Evolutionary conservation across 2,329 filamentous ascomycete species (phyloP), one percentile per base, ranked within the genome.

Genomic region (Microdochium paspali): DNA sequence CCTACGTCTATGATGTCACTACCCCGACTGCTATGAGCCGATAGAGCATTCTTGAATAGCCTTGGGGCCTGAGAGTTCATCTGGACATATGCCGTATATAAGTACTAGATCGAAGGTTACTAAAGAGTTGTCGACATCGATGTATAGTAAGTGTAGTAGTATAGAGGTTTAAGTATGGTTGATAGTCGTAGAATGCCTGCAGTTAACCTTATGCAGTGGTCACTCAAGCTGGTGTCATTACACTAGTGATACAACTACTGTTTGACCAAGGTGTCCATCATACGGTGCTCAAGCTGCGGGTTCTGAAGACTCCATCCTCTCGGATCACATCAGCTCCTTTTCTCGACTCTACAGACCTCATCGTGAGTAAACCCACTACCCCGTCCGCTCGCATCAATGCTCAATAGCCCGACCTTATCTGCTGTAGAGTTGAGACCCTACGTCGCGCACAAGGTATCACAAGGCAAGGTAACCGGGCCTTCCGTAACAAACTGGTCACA

Each of bases 401-500:
- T 18, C 31, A n/a, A 35, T 35, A 35, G 31, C n/a, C 31, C 31
- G 31, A 35, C 31, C 31, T 12, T 35, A 35, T 35, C 31, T 35
- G 31, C 10, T n/a, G 31, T n/a, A 35, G 31, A 7, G 31, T 35
- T n/a, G 31, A 35, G 31, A 35, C 31, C 31, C 31, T 12, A n/a
- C 31, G 31, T 35, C 10, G 31, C 18, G 31, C 10, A 35, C 31
- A 35, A n/a, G 6, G 31, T 35, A 35, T 35, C 31, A n/a, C 7
- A 12, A 35, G 31, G 31, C 31, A 35, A 35, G 31, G 31, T 35
- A 18, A 35, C 31, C 31, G 18, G 31, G 31, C 47, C 48, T 30
- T 47, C 47, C 10, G 39, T 45, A 42, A 66, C 66, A 49, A 76
- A 80, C 51, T 81, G 77, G 0, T 76, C 77, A 2, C 82, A 71